Base-by-base conservation (phyloP, 2,329 filamentous ascomycete species). In the Fusarium denticulatum region DNA sequence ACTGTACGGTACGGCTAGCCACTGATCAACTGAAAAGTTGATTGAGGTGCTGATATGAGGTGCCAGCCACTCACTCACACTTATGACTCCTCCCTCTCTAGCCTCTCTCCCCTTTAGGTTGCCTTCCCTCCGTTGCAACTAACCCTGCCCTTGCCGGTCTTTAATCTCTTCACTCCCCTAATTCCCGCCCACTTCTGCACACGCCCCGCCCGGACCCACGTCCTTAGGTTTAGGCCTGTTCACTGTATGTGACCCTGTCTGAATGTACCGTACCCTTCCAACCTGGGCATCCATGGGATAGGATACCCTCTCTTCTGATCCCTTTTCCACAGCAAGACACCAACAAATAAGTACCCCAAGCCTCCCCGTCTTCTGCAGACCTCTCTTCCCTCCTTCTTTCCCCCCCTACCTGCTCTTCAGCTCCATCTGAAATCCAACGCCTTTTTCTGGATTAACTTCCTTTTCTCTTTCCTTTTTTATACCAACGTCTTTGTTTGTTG, bases 401-500 rank as follows among this genome's bases (percentile, higher is more conserved):
- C 76, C 76, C 76, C 78, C 76, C 76, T 79, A 77, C 79, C 78
- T 79, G 78, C 76, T 77, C 75, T 78, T 80, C 77, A 78, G 71
- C 76, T 76, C 72, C 69, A 78, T 70, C 75, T 73, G 75, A 77
- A 73, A 77, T 75, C 74, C 74, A 80, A 81, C 78, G 74, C 75
- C 76, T 73, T 72, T 79, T 77, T 79, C 76, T 73, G 80, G 78
- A 82, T 81, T 79, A 79, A 79, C 77, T 79, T 76, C 78, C 76
- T 80, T 78, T 78, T 78, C 76, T 74, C 52, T 65, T 69, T 80
- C 79, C 80, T 75, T 78, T 83, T 83, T 82, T 80, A 82, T 82
- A 81, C 80, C 79, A 79, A 78, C 77, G 78, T 80, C 81, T 82
- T 82, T 83, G 80, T 81, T 82, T 83, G 84, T 87, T 83, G 84